Percentiles rank a stretch among this genome's conserved stretches.
Evolutionary conservation across 2,329 filamentous ascomycete species (phyloP).

Genomic region (Hypoxylon sp.): DNA sequence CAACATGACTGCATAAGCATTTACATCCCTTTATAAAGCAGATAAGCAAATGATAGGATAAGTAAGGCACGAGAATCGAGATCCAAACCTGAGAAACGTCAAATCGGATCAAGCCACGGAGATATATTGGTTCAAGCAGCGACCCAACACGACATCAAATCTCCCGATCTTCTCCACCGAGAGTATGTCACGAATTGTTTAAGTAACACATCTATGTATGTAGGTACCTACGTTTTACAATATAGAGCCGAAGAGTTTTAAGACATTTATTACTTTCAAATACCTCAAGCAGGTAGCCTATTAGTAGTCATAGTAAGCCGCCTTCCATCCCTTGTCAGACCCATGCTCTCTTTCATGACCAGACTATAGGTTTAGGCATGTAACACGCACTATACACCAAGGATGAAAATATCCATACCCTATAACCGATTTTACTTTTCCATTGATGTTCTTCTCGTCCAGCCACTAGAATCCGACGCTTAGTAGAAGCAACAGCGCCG

Average conservation of each 20-base stretch:
- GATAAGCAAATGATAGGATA: conserved; percentile 4
- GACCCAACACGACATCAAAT: conserved; percentile 1
- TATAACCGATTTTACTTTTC: not conserved
- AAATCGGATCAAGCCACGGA: conserved; percentile 11
- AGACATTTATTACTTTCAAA: not conserved
- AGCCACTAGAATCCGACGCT: not conserved
- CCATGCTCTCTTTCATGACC: not conserved
- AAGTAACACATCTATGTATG: not conserved
- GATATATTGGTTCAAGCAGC: conserved; percentile 5
- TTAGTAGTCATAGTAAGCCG: not conserved
- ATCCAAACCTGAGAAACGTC: not conserved
- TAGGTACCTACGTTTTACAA: not conserved
- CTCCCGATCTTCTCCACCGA: conserved; percentile 2
- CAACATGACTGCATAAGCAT: not conserved
- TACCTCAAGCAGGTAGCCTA: not conserved
- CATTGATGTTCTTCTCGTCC: not conserved
- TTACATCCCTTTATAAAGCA: not conserved
- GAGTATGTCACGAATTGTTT: not conserved
- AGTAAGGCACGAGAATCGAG: conserved; percentile 16
- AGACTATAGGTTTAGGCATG: not conserved
- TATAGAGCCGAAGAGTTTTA: no score
- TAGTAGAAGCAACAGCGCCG: not conserved
- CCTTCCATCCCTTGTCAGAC: not conserved
- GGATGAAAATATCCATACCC: not conserved
- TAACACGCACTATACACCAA: not conserved